Percentiles rank a stretch among this genome's conserved stretches.
Conservation (phyloP, 1,139 yeast species). For the Nadsonia commutata region DNA sequence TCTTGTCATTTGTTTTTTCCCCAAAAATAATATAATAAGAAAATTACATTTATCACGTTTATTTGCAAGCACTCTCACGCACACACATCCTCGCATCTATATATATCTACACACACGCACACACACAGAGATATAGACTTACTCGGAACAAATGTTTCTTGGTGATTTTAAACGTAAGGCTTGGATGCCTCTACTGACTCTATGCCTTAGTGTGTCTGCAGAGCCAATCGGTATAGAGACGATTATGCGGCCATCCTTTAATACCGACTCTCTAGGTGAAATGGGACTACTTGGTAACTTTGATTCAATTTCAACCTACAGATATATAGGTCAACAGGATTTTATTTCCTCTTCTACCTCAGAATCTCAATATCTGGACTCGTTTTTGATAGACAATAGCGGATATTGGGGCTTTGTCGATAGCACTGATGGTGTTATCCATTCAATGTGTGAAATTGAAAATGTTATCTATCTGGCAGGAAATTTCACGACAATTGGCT, state of each 20-base stretch:
- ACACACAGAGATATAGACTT: too few species aligned
- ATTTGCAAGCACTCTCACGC: too few species aligned
- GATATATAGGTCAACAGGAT: slow-evolving; percentile 35
- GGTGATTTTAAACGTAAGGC: too few species aligned
- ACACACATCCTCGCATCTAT: too few species aligned
- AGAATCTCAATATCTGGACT: slow-evolving; percentile 7
- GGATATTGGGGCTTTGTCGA: slow-evolving; percentile 12
- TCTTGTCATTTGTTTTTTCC: too few species aligned
- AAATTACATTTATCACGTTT: too few species aligned
- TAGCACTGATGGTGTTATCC: slow-evolving; percentile 19
- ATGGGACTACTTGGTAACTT: slow-evolving; percentile 55
- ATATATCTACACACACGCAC: too few species aligned
- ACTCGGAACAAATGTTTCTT: too few species aligned
- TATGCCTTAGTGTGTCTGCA: too few species aligned
- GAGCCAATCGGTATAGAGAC: slow-evolving; percentile 7
- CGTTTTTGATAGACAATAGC: slow-evolving; percentile 13
- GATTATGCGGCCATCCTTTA: slow-evolving; percentile 17
- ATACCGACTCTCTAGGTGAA: slow-evolving; percentile 21
- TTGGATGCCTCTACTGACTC: too few species aligned
- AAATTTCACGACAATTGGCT: slow-evolving; percentile 26
- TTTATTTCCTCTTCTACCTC: slow-evolving; percentile 6
- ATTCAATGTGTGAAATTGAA: slow-evolving; percentile 22
- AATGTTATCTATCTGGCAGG: slow-evolving; percentile 35
- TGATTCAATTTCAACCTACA: slow-evolving; percentile 44
- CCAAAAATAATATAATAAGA: too few species aligned